Conservation (phyloP, 2,329 filamentous ascomycete genomes). For the Colletotrichum acutatum region DNA sequence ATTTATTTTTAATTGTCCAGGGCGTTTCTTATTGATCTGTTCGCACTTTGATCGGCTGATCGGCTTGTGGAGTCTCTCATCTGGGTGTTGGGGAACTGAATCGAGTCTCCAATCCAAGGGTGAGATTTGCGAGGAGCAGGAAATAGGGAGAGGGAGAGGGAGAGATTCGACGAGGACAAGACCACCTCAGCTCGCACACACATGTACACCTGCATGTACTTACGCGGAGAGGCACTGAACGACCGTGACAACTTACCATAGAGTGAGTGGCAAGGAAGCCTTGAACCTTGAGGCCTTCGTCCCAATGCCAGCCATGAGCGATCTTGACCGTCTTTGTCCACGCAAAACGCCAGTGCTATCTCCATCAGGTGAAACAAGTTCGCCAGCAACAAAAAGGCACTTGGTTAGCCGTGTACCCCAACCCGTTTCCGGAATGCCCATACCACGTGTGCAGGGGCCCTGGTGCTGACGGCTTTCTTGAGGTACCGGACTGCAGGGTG, state of each 20-base stretch:
- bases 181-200: background rate
- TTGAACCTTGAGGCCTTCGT: background rate
- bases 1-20: slow-evolving; percentile 8
- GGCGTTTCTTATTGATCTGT: background rate
- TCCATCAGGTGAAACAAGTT: slow-evolving; percentile 23
- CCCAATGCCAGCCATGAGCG: background rate
- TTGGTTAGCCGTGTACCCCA: background rate
- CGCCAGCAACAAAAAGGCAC: background rate
- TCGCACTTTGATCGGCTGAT: slow-evolving; percentile 17
- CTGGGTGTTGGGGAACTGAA: background rate
- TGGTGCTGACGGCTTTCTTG: slow-evolving; percentile 11
- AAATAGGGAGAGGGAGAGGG: background rate
- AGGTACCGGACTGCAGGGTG: slow-evolving; percentile 21
- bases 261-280: background rate
- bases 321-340: background rate
- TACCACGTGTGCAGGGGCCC: slow-evolving; percentile 30
- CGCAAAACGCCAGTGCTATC: slow-evolving; percentile 4
- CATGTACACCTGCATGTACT: background rate
- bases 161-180: background rate
- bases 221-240: background rate
- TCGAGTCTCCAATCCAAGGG: background rate
- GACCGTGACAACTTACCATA: background rate
- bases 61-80: slow-evolving; percentile 10
- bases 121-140: background rate
- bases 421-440: slow-evolving; percentile 20